Conservation (phyloP, 2,329 filamentous ascomycete species). For the Paraphaeosphaeria minitans region DNA sequence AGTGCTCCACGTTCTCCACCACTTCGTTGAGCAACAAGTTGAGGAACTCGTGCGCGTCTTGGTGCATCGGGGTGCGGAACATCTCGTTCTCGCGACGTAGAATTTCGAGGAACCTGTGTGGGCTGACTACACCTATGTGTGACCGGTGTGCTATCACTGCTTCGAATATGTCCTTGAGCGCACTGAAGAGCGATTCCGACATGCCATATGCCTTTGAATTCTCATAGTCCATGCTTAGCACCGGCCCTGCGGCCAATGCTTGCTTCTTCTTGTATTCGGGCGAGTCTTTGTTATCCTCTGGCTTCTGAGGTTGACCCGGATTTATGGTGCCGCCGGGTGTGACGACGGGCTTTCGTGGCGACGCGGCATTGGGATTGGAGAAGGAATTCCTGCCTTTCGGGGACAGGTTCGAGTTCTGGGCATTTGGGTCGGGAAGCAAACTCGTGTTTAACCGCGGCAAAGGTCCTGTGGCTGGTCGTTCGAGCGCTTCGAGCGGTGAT, state of each 20-base stretch:
- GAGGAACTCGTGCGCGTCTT: constrained; percentile 97
- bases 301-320: constrained; percentile 63
- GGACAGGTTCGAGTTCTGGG: constrained; percentile 54
- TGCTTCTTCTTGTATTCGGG: constrained; percentile 98
- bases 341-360: constrained; percentile 44
- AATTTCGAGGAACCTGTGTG: constrained; percentile 90
- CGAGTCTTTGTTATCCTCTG: constrained; percentile 92
- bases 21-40: constrained; percentile 95
- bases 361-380: constrained; percentile 38
- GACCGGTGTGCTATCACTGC: constrained; percentile 81
- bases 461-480: constrained; percentile 56
- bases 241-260: constrained; percentile 83
- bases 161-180: constrained; percentile 94
- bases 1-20: constrained; percentile 90
- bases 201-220: constrained; percentile 83
- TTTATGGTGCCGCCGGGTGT: constrained; percentile 59
- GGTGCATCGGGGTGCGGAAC: constrained; percentile 96
- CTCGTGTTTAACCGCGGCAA: constrained; percentile 49
- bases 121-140: constrained; percentile 87
- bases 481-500: constrained; percentile 70
- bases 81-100: constrained; percentile 94
- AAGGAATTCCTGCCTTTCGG: constrained; percentile 57
- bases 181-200: constrained; percentile 93
- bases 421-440: constrained; percentile 41
- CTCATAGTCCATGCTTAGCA: constrained; percentile 82